Conservation (phyloP, 371 early-diverging fungal species). For the Apophysomyces variabilis region DNA sequence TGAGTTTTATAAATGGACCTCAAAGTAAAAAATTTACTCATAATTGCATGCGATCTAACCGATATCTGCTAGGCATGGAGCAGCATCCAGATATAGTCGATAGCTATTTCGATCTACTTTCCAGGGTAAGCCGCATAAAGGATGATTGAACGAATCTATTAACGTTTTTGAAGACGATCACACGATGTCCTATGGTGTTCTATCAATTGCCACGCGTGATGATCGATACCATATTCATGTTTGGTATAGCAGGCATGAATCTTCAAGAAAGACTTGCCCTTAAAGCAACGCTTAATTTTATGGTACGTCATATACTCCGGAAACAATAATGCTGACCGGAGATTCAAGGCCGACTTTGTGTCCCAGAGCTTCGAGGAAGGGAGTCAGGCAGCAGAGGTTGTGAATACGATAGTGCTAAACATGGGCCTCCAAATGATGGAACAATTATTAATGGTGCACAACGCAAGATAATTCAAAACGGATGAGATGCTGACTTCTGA, state of each 20-base stretch:
- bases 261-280: slow-evolving; percentile 67
- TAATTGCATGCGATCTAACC: neutral
- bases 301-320: slow-evolving; percentile 37
- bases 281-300: slow-evolving; percentile 61
- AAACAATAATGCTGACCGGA: neutral
- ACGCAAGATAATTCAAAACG: neutral
- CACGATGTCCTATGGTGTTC: slow-evolving; percentile 59
- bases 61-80: slow-evolving; percentile 49
- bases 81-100: slow-evolving; percentile 40
- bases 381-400: slow-evolving; percentile 39
- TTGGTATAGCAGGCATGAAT: slow-evolving; percentile 62
- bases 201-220: slow-evolving; percentile 57
- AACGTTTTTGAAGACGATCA: slow-evolving; percentile 43
- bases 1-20: slow-evolving; percentile 53
- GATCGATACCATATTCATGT: slow-evolving; percentile 52
- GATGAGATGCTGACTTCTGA: neutral
- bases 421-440: slow-evolving; percentile 62
- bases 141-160: neutral
- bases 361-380: slow-evolving; percentile 51
- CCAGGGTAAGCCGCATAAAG: slow-evolving; percentile 42
- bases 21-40: slow-evolving; percentile 42
- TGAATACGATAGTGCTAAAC: slow-evolving; percentile 48
- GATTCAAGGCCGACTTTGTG: slow-evolving; percentile 56
- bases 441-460: slow-evolving; percentile 53
- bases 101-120: slow-evolving; percentile 57